These are phyloP conservation scores for Tetraselmis striata DNA, from an alignment of 139 green algal genomes.

Conservation along the genomic window DNA sequence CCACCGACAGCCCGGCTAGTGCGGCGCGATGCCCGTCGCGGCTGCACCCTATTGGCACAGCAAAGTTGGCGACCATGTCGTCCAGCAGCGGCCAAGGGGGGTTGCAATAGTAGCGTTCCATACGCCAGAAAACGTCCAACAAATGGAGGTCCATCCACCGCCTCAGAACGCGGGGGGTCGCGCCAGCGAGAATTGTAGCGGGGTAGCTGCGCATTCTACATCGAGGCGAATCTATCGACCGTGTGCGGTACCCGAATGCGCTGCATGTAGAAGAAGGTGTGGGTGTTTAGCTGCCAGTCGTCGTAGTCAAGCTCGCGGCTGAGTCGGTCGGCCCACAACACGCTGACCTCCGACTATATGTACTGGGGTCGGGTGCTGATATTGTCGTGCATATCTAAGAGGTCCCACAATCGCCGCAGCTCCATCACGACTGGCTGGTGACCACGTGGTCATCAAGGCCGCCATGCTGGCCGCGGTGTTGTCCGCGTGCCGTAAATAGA, in stretches of 20 bases:
- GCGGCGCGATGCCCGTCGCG: background rate
- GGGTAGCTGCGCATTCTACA: background rate
- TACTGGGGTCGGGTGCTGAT: background rate
- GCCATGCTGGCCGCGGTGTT: too few species aligned
- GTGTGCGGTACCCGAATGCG: background rate
- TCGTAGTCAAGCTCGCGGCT: background rate
- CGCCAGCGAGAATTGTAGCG: background rate
- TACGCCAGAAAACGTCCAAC: background rate
- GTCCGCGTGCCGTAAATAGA: too few species aligned
- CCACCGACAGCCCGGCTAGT: background rate
- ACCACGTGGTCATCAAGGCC: too few species aligned
- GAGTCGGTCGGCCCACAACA: background rate
- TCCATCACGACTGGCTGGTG: background rate
- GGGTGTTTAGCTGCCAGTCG: background rate
- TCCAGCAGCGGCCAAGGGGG: background rate
- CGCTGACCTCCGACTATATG: background rate
- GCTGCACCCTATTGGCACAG: background rate
- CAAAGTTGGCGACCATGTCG: background rate
- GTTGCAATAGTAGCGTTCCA: background rate
- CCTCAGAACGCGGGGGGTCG: background rate
- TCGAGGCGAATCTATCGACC: background rate
- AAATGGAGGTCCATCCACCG: background rate
- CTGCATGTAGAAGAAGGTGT: background rate
- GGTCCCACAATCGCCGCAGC: background rate
- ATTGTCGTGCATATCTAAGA: background rate